Percentiles rank a stretch among this genome's conserved stretches.
Conservation (phyloP, 352 stramenopile genomes). For the Phytopythium aichiense region DNA sequence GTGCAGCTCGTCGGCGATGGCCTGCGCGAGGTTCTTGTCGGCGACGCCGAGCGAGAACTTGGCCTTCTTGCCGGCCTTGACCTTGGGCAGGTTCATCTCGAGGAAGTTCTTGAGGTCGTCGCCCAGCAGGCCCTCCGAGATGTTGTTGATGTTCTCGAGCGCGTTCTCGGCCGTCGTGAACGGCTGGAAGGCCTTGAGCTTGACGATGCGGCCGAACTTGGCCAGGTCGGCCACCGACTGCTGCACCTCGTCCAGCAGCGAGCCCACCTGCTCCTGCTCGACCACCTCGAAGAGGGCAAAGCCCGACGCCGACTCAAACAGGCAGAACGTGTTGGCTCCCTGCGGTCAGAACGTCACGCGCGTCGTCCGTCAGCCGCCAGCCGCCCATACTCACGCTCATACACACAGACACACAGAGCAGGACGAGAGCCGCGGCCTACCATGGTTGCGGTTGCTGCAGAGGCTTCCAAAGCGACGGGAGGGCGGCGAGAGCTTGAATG, state of each 20-base stretch:
- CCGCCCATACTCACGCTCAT: not conserved
- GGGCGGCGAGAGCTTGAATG: slow-evolving; percentile 6
- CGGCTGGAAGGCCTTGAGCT: slow-evolving; percentile 99
- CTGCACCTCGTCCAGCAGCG: slow-evolving; percentile 86
- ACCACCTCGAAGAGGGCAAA: slow-evolving; percentile 99
- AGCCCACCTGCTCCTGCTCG: slow-evolving; percentile 96
- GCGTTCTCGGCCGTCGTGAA: slow-evolving; percentile 99
- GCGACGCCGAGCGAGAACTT: slow-evolving; percentile 90
- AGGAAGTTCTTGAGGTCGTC: slow-evolving; percentile 98
- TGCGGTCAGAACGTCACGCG: not conserved
- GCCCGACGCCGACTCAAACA: slow-evolving; percentile 98
- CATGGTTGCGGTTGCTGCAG: not conserved
- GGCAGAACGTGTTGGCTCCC: slow-evolving; percentile 77
- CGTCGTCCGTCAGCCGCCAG: not conserved
- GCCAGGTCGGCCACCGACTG: slow-evolving; percentile 91
- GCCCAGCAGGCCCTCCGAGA: slow-evolving; percentile 93
- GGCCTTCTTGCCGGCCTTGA: slow-evolving; percentile 89
- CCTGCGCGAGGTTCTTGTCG: slow-evolving; percentile 92
- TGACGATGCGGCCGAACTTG: slow-evolving; percentile 96
- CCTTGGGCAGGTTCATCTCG: slow-evolving; percentile 99
- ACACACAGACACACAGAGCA: not conserved
- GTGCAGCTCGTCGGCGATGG: slow-evolving; percentile 94
- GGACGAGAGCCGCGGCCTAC: not conserved
- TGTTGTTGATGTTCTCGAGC: slow-evolving; percentile 99
- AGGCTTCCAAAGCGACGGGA: not conserved